Evolutionary conservation across 1,284 basidiomycete genomes (phyloP), one percentile per base, ranked within the genome.

Genomic region (Trametes sp.): DNA sequence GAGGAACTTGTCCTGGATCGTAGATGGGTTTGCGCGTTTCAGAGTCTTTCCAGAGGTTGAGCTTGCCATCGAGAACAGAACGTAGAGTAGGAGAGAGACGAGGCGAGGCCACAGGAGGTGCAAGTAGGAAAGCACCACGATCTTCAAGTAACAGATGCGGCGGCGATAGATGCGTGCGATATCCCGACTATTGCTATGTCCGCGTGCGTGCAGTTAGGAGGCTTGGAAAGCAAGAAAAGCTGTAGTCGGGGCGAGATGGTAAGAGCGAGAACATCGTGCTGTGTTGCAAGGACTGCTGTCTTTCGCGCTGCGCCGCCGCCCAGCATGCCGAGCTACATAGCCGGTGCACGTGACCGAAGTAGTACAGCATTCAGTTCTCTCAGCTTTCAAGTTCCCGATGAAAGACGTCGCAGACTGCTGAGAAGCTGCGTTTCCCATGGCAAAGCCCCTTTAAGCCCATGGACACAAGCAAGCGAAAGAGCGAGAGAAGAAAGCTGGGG

Each of bases 1-100:
- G 24, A 94, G 76, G 70, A 93, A 87, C 71, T 93, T 94, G 76
- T 92, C 85, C 62, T 92, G 88, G 38, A 87, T 84, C 4, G 84
- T 84, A 2, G 74, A 77, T n/a, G 85, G 78, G 67, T 85, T 76
- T 13, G 83, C 82, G 51, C 79, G 68, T 46, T 72, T 72, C 24
- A 74, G 68, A 0, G 59, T 61, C 55, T 66, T 72, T 26, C 66
- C 72, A 31, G 62, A 50, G 48, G 52, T 64, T 11, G 54, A 46
- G 55, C 61, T 63, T 2, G 66, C 61, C 66, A 67, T 67, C 1
- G 51, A 4, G 35, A 26, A 10, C 44, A 36, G 19, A 16, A 44
- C 35, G 45, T 11, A 23, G 21, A 5, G 26, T 21, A 28, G 21
- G 8, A 45, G 38, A 10, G 7, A 51, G 31, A 36, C 9, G 33